Percentiles rank a stretch among this genome's conserved stretches.
Conservation (phyloP, 345 rosid species). For the Euclidium syriacum region DNA sequence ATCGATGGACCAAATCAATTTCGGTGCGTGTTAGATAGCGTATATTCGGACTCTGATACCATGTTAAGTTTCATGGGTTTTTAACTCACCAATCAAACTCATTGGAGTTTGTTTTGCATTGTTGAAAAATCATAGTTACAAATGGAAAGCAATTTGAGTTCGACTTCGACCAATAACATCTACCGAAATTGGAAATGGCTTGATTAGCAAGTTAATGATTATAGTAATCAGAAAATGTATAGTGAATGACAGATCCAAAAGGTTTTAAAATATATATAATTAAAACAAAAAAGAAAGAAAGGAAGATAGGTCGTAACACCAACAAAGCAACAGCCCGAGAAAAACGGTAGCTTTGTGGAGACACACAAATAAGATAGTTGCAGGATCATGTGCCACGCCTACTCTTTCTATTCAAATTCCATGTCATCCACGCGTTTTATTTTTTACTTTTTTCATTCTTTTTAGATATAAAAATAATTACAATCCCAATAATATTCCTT, state of each 20-base stretch:
- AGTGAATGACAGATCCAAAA: neutral
- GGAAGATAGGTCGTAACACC: conserved; percentile 24
- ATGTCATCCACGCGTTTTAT: conserved; percentile 32
- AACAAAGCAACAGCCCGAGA: conserved; percentile 27
- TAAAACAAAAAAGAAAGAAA: neutral
- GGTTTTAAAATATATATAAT: neutral
- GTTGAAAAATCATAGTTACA: neutral
- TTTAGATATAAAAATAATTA: neutral
- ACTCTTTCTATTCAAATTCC: conserved; percentile 25
- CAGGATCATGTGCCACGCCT: conserved; percentile 35
- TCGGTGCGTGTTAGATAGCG: no score
- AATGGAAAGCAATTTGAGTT: neutral
- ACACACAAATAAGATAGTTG: conserved; percentile 28
- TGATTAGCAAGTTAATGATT: neutral
- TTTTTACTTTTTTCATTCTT: neutral
- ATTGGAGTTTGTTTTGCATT: neutral
- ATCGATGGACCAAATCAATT: no score
- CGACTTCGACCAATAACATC: neutral
- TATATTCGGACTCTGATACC: no score
- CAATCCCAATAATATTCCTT: conserved; percentile 30
- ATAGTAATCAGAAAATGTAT: no score
- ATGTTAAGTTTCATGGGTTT: no score
- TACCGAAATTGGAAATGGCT: neutral
- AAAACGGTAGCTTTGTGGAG: conserved; percentile 32
- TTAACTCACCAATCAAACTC: no score